Base-by-base conservation (phyloP, 1,284 basidiomycete species). In the Inonotus hispidus region DNA sequence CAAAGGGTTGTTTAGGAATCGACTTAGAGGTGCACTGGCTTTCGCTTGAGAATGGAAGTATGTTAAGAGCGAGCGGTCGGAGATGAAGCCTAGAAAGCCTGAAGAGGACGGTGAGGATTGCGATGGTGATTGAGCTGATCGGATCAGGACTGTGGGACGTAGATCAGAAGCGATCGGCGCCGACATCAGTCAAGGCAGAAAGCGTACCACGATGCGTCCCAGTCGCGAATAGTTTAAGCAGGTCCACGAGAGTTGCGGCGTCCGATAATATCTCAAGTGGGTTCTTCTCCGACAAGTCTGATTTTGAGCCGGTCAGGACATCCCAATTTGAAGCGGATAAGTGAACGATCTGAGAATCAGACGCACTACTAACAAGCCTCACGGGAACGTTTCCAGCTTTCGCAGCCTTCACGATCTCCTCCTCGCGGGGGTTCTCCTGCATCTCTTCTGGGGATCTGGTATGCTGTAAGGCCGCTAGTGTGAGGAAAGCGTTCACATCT, bases 231-330 rank as follows among this genome's bases (percentile, higher is more conserved):
- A 85, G 70, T 54, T 79, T 78, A 5, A 92, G 74, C 1, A 92
- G 73, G 2, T 83, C 81, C 6, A 90, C 71, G 38, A 89, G 68
- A 1, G 79, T 84, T 2, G 87, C 84, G 53, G 85, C 79, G 62
- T 87, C 73, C 0, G 84, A 78, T 7, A 91, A 71, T 29, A 75
- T 77, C 59, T 87, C 79, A 19, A 91, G 76, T 8, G 87, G 85
- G 63, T 92, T 91, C 76, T 92, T 92, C 71, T 90, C 87, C 8
- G 89, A 91, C 46, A 91, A 75, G 70, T 92, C 89, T 91, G 50
- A 50, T 27, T n/a, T 35, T 11, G n/a, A 52, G 8, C 16, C 7
- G 16, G 13, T 52, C 50, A 52, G 50, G 8, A 19, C 25, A 13
- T 49, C 21, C 21, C n/a, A n/a, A n/a, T n/a, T n/a, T n/a, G n/a